Percentiles rank a stretch among this genome's conserved stretches.
Evolutionary conservation across 768 basidiomycete genomes (phyloP).

Genomic region (Macrocybe gigantea): DNA sequence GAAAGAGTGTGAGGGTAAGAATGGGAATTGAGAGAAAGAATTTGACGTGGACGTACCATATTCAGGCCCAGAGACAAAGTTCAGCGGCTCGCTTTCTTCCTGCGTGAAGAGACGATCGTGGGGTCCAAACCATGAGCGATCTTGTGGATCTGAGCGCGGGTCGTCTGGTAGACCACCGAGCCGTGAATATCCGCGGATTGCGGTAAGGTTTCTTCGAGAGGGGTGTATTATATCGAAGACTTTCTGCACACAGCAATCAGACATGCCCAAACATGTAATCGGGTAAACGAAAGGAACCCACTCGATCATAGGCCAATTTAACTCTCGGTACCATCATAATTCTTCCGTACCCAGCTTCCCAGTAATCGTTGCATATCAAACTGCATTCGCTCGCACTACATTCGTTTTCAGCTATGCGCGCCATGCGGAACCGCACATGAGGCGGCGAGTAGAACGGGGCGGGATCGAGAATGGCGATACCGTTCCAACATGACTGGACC

Average conservation of each 20-base stretch:
- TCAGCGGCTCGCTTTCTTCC: slow-evolving; percentile 75
- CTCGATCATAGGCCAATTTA: slow-evolving; percentile 91
- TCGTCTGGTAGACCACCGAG: slow-evolving; percentile 98
- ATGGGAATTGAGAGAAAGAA: neutral
- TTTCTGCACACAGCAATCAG: slow-evolving; percentile 43
- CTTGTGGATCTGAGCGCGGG: slow-evolving; percentile 94
- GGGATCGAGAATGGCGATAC: slow-evolving; percentile 91
- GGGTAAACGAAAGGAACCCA: slow-evolving; percentile 26
- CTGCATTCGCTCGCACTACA: slow-evolving; percentile 95
- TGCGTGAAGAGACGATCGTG: slow-evolving; percentile 91
- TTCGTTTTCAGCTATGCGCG: slow-evolving; percentile 78
- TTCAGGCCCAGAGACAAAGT: slow-evolving; percentile 77
- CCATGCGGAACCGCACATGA: slow-evolving; percentile 95
- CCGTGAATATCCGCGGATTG: slow-evolving; percentile 89
- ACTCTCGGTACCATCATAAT: slow-evolving; percentile 98
- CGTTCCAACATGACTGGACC: slow-evolving; percentile 99
- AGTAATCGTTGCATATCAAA: slow-evolving; percentile 98
- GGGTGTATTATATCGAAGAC: slow-evolving; percentile 97
- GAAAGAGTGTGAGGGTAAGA: neutral
- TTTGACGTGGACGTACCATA: slow-evolving; percentile 55
- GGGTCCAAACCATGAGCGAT: slow-evolving; percentile 96
- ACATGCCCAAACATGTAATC: neutral
- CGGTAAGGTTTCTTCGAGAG: slow-evolving; percentile 82
- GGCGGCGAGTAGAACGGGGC: slow-evolving; percentile 92
- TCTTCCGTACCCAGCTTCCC: slow-evolving; percentile 91